These are phyloP conservation scores for Lichtheimia hyalospora DNA, from an alignment of 371 early-diverging fungal species.

Conservation along the genomic window DNA sequence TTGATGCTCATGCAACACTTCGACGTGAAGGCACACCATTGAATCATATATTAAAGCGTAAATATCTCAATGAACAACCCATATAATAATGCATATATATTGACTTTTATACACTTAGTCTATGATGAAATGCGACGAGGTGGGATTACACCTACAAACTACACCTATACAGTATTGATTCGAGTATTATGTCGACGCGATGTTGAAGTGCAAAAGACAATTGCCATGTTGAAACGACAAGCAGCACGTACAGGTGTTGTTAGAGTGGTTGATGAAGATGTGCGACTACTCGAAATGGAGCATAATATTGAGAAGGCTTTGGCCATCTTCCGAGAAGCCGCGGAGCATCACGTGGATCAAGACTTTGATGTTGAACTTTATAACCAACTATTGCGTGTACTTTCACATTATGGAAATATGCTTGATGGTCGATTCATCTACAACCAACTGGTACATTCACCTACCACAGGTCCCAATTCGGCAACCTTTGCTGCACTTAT, in stretches of 20 bases:
- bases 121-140: conserved; percentile 44
- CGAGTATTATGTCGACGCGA: conserved; percentile 45
- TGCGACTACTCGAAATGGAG: conserved; percentile 33
- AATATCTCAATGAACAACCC: neutral
- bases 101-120: conserved; percentile 20
- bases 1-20: conserved; percentile 41
- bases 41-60: conserved; percentile 35
- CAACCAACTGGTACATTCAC: conserved; percentile 26
- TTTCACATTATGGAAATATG: conserved; percentile 47
- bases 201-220: conserved; percentile 47
- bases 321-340: conserved; percentile 33
- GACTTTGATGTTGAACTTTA: conserved; percentile 46
- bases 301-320: conserved; percentile 36
- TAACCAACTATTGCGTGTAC: conserved; percentile 45
- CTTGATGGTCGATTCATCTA: conserved; percentile 38
- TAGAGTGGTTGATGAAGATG: conserved; percentile 15
- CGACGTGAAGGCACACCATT: conserved; percentile 44
- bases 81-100: conserved; percentile 1
- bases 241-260: conserved; percentile 28
- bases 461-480: conserved; percentile 27
- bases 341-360: conserved; percentile 19
- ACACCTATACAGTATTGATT: conserved; percentile 38
- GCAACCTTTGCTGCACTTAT: conserved; percentile 54
- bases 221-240: conserved; percentile 44
- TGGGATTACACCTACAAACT: conserved; percentile 31